A percentile compares a stretch with the other conserved stretches of the same genome.
Evolutionary conservation across 148 eudicot genomes (phyloP).

Genomic region (Diospyros lotus): DNA sequence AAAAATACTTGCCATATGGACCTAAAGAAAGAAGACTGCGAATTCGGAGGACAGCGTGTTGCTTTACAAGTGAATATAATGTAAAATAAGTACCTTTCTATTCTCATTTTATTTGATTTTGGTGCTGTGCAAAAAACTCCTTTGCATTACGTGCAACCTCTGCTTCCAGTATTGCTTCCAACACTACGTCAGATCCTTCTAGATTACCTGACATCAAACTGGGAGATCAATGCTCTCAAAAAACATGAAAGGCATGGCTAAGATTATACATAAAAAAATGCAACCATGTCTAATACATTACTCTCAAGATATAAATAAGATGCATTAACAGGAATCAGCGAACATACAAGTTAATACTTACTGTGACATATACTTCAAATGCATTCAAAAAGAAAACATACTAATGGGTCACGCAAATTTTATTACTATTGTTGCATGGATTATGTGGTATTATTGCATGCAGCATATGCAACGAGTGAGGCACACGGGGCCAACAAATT

Average conservation of each 20-base stretch:
- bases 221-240: constrained; percentile 2
- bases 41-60: neutral
- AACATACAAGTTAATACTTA: constrained; percentile 12
- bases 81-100: constrained; percentile 10
- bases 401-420: neutral
- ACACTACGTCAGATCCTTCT: constrained; percentile 73
- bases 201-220: constrained; percentile 47
- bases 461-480: neutral
- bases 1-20: neutral
- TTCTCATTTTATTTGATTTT: constrained; percentile 47
- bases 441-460: neutral
- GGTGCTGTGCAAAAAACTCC: constrained; percentile 68
- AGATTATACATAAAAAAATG: neutral
- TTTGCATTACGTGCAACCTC: constrained; percentile 94
- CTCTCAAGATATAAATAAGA: neutral
- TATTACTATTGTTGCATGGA: neutral
- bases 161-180: constrained; percentile 88
- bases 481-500: neutral
- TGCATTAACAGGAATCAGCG: neutral
- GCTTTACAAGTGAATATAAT: neutral
- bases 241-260: neutral
- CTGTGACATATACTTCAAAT: neutral
- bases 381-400: neutral
- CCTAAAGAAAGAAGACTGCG: neutral
- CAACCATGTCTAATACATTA: neutral